Percentiles rank a stretch among this genome's conserved stretches.
Evolutionary conservation across 164 flowering plant species (phyloP).

Genomic region (Cinnamomum micranthum): DNA sequence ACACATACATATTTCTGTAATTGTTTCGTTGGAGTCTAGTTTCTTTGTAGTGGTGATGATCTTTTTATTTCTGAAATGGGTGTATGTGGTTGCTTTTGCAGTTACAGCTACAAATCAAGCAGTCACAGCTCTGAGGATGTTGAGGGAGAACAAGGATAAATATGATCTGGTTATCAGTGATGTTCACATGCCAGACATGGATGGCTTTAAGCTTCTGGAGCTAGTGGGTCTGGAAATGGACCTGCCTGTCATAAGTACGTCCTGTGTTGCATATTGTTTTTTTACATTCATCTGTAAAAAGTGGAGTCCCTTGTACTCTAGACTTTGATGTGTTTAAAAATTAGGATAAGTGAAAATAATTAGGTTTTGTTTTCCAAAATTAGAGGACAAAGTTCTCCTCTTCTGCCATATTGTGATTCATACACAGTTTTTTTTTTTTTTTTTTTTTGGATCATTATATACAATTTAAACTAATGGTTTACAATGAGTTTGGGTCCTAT

Average conservation of each 20-base stretch:
- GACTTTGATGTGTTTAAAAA: background rate
- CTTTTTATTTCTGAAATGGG: background rate
- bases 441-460: background rate
- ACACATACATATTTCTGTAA: background rate
- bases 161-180: constrained; percentile 84
- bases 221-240: constrained; percentile 94
- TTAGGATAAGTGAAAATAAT: background rate
- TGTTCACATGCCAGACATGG: constrained; percentile 96
- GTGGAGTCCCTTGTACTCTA: background rate
- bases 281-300: background rate
- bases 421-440: background rate
- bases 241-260: constrained; percentile 91
- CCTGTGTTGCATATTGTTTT: background rate
- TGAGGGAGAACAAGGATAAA: constrained; percentile 61
- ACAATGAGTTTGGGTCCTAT: background rate
- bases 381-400: background rate
- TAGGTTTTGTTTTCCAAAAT: background rate
- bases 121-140: constrained; percentile 52
- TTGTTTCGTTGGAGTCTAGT: background rate
- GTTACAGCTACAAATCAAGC: constrained; percentile 72
- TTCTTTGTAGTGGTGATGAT: background rate
- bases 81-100: constrained; percentile 25
- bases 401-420: background rate
- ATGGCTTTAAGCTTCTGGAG: constrained; percentile 90
- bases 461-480: background rate